These are phyloP conservation scores for Miamiensis avidus DNA, from an alignment of 169 alveolate species.

Conservation along the genomic window DNA sequence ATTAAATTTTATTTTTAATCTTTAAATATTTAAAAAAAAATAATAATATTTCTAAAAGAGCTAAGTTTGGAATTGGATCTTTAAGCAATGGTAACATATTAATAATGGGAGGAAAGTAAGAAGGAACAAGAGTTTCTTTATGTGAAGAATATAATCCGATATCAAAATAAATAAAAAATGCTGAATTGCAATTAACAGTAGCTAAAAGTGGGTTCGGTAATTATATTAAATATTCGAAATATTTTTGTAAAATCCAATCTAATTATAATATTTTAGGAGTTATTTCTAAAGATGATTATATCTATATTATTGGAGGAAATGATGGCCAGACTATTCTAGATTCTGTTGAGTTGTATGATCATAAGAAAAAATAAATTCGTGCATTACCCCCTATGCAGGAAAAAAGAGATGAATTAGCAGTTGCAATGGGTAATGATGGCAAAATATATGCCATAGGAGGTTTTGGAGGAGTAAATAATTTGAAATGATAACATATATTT, in stretches of 20 bases:
- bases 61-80: slow-evolving; percentile 62
- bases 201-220: slow-evolving; percentile 40
- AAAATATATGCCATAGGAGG: slow-evolving; percentile 82
- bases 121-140: slow-evolving; percentile 58
- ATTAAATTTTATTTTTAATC: too few relatives aligned
- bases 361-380: slow-evolving; percentile 39
- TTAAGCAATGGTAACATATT: slow-evolving; percentile 41
- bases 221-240: not conserved
- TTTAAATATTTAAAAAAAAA: too few relatives aligned
- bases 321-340: slow-evolving; percentile 66
- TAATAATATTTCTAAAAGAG: slow-evolving; percentile 38
- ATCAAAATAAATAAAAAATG: slow-evolving; percentile 22
- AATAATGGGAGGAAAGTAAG: slow-evolving; percentile 75
- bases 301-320: slow-evolving; percentile 76
- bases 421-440: slow-evolving; percentile 67
- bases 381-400: slow-evolving; percentile 59
- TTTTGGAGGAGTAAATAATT: slow-evolving; percentile 66
- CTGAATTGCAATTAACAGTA: slow-evolving; percentile 40
- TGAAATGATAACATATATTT: too few relatives aligned
- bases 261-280: not conserved
- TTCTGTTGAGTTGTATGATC: slow-evolving; percentile 44
- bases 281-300: slow-evolving; percentile 16
- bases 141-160: slow-evolving; percentile 57
- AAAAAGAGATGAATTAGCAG: slow-evolving; percentile 80
- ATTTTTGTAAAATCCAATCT: not conserved